These are phyloP conservation scores for Populus alba DNA, from an alignment of 345 rosid species.

Conservation along the genomic window DNA sequence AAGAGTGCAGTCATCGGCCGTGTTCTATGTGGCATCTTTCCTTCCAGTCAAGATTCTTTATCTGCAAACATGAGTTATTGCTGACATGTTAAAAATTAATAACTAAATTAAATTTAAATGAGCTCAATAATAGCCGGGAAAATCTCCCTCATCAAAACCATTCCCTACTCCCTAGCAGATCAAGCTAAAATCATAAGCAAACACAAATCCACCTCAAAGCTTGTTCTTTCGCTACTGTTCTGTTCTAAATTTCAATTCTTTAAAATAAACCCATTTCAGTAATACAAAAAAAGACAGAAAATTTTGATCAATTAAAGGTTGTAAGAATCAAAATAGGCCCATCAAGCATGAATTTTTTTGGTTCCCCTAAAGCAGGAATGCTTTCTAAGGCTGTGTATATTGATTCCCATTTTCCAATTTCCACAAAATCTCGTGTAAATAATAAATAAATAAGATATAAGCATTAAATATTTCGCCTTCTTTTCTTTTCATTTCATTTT, in stretches of 20 bases:
- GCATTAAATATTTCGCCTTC: not conserved
- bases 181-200: not conserved
- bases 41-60: not conserved
- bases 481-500: not conserved
- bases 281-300: not conserved
- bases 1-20: constrained; percentile 56
- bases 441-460: not conserved
- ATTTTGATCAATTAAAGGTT: not conserved
- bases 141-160: not conserved
- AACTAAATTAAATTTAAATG: not conserved
- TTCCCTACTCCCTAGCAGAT: not conserved
- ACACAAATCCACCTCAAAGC: not conserved
- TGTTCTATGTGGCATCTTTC: constrained; percentile 55
- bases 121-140: not conserved
- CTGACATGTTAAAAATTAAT: not conserved
- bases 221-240: not conserved
- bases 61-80: not conserved
- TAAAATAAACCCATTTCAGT: not conserved
- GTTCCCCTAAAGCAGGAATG: not conserved
- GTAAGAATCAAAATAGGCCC: not conserved
- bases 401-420: not conserved
- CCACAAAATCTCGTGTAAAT: not conserved
- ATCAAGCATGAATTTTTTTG: not conserved
- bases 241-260: not conserved
- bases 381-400: not conserved